These are phyloP conservation scores for Madurella mycetomatis DNA, from an alignment of 2,329 filamentous ascomycete species.

Conservation along the genomic window DNA sequence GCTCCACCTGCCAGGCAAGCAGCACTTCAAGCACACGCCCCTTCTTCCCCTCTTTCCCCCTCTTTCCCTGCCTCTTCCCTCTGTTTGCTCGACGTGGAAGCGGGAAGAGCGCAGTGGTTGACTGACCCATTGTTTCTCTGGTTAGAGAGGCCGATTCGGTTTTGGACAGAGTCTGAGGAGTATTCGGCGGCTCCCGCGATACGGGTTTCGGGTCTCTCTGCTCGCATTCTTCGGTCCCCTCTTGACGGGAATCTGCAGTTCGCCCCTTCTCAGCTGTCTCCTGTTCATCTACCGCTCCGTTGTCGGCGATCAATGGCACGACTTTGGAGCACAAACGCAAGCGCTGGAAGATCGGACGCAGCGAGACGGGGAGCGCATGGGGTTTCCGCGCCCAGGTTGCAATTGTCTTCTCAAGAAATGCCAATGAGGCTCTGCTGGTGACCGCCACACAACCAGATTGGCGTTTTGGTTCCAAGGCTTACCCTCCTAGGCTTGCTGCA, in stretches of 20 bases:
- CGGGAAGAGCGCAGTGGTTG: not conserved
- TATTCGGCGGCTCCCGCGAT: not conserved
- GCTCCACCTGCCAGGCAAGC: constrained; percentile 9
- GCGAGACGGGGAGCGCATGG: not conserved
- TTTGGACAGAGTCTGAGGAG: not conserved
- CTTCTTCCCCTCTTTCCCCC: constrained; percentile 17
- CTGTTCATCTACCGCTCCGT: not conserved
- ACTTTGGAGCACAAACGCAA: not conserved
- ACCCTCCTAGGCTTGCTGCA: too few species aligned
- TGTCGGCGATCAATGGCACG: not conserved
- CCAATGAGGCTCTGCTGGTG: not conserved
- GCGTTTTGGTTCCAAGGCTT: not conserved
- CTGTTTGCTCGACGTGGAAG: not conserved
- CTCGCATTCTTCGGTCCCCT: not conserved
- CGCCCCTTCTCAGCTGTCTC: not conserved
- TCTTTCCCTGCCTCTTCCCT: constrained; percentile 4
- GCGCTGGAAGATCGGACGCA: not conserved
- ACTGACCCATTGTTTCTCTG: not conserved
- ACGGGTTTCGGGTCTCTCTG: not conserved
- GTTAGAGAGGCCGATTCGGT: not conserved
- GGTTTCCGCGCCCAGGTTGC: not conserved
- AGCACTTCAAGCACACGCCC: not conserved
- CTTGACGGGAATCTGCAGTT: not conserved
- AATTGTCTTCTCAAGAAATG: not conserved
- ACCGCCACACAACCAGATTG: not conserved